These are phyloP conservation scores for Hyaloperonospora arabidopsidis DNA, from an alignment of 352 stramenopile genomes.

Conservation along the genomic window DNA sequence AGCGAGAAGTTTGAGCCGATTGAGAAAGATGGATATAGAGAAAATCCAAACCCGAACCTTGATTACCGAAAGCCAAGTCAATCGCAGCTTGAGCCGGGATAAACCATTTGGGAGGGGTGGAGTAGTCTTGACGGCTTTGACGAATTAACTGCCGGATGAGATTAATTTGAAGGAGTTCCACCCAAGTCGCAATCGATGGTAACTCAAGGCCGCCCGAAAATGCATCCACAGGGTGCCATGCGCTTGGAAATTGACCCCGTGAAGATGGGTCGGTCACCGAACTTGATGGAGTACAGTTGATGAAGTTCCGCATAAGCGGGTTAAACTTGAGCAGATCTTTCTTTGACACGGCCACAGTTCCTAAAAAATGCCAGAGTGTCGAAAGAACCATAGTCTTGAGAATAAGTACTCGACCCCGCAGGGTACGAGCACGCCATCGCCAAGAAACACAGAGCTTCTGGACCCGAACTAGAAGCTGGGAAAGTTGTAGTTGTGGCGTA, in stretches of 20 bases:
- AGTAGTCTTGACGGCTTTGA: neutral
- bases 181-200: neutral
- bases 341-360: neutral
- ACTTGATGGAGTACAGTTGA: neutral
- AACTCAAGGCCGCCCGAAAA: neutral
- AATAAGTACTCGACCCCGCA: neutral
- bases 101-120: slow-evolving; percentile 5
- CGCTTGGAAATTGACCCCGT: neutral
- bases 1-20: neutral
- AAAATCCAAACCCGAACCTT: slow-evolving; percentile 6
- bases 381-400: slow-evolving; percentile 1
- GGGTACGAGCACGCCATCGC: neutral
- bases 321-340: neutral
- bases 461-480: neutral
- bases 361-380: neutral
- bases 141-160: slow-evolving; percentile 7
- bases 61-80: slow-evolving; percentile 1
- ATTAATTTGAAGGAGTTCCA: slow-evolving; percentile 6
- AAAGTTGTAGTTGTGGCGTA: neutral
- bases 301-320: neutral
- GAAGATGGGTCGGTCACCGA: neutral
- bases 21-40: slow-evolving; percentile 5
- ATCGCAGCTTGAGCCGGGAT: slow-evolving; percentile 4
- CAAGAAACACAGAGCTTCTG: neutral
- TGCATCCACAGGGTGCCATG: neutral